Evolutionary conservation across 805 yeast genomes (phyloP), one percentile per base, ranked within the genome.

Genomic region (Yamadazyma scolyti): DNA sequence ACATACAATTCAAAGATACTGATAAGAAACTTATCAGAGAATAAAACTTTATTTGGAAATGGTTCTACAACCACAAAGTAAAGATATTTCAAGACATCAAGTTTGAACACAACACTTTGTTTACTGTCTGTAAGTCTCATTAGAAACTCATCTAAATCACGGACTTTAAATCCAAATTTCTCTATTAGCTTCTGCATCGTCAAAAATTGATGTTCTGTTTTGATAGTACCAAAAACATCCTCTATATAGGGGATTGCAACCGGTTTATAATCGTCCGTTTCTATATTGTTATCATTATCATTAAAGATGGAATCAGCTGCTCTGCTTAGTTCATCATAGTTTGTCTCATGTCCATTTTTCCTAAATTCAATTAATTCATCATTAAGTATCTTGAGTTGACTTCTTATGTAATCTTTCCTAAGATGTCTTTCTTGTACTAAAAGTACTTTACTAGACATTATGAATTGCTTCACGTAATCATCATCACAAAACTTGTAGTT

Each of bases 251-350:
- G 16, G 12, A 12, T 15, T n/a, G n/a, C n/a, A n/a, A n/a, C n/a
- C n/a, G n/a, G n/a, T n/a, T 26, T n/a, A 33, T 25, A n/a, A 18
- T 22, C 4, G n/a, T n/a, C n/a, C n/a, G n/a, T n/a, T n/a, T n/a
- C n/a, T n/a, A n/a, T n/a, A n/a, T n/a, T n/a, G n/a, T n/a, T n/a
- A n/a, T n/a, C n/a, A n/a, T n/a, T n/a, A n/a, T n/a, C n/a, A 22
- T 26, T 26, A 14, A 26, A 26, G 7, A 26, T 8, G 9, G 16
- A 16, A 5, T 23, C 33, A 5, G 36, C 36, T 7, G 23, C n/a
- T 21, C 33, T 28, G 25, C 36, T 31, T n/a, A 31, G n/a, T 12
- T 31, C 33, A 16, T 31, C 39, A 16, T 20, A 31, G 11, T 30
- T 23, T 3, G 16, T 27, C 21, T 20, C 24, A 10, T 9, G n/a